phyloP scores from a whole-genome alignment of 2,329 filamentous ascomycete species.

The Sporothrix pseudoabietina region DNA sequence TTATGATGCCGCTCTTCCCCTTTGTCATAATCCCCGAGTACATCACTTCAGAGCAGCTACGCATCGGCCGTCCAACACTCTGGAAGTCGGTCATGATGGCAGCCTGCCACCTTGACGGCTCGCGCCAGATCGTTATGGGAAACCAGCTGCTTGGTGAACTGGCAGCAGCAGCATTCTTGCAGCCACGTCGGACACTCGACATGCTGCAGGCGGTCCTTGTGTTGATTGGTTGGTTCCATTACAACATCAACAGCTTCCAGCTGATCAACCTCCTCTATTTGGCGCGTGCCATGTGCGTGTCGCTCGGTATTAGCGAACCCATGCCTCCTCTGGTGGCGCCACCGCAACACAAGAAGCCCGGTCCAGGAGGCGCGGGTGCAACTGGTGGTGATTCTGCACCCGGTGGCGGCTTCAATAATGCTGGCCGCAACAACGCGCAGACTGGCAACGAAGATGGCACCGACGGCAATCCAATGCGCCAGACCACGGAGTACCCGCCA shows the following conservation, averaged over 20 bases:
- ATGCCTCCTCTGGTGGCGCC: conserved; percentile 30
- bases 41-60: conserved; percentile 45
- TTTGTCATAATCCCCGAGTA: conserved; percentile 49
- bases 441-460: not conserved
- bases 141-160: conserved; percentile 50
- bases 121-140: conserved; percentile 49
- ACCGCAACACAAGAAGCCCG: not conserved
- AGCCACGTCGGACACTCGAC: conserved; percentile 50
- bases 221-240: conserved; percentile 53
- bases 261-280: conserved; percentile 54
- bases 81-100: conserved; percentile 56
- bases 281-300: conserved; percentile 50
- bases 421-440: not conserved
- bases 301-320: conserved; percentile 45
- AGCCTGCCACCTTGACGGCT: conserved; percentile 47
- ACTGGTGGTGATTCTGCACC: not conserved
- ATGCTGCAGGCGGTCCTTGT: conserved; percentile 52
- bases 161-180: conserved; percentile 45
- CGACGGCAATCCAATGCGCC: not conserved
- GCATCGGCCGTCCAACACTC: conserved; percentile 47
- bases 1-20: conserved; percentile 47
- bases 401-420: not conserved
- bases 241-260: conserved; percentile 53
- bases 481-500: conserved; percentile 18
- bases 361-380: not conserved